Evolutionary conservation across 1,139 yeast genomes (phyloP).

Genomic region (Hemisphaericaspora xylanilytica): DNA sequence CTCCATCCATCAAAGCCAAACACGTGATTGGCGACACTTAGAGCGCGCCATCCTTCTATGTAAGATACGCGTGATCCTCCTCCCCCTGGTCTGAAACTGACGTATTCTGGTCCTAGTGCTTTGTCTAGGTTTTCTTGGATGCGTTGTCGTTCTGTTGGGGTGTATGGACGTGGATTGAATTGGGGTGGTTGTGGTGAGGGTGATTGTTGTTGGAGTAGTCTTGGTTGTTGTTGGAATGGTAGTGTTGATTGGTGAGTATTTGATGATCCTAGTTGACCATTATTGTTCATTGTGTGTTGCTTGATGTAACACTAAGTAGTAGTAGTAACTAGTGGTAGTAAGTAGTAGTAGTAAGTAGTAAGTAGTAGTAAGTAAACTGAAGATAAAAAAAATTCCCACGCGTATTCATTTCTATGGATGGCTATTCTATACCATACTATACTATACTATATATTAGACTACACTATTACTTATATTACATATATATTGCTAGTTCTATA

Average conservation of each 20-base stretch:
- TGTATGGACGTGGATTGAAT: constrained; percentile 32
- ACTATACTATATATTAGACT: no score
- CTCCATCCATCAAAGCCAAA: constrained; percentile 85
- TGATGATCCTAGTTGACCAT: background rate
- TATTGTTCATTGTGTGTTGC: background rate
- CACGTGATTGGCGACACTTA: constrained; percentile 73
- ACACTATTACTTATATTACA: no score
- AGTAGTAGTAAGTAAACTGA: no score
- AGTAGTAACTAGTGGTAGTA: no score
- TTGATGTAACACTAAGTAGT: no score
- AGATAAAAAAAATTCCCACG: no score
- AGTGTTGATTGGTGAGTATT: background rate
- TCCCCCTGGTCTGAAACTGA: constrained; percentile 77
- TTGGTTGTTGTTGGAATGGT: constrained; percentile 6
- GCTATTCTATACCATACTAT: no score
- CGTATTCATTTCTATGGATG: no score
- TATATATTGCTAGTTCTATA: no score
- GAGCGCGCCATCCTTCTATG: constrained; percentile 79
- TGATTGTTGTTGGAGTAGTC: constrained; percentile 4
- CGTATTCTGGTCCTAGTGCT: constrained; percentile 86
- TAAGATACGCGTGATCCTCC: constrained; percentile 68
- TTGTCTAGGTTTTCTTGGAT: constrained; percentile 51
- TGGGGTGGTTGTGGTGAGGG: constrained; percentile 10
- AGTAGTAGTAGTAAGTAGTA: no score
- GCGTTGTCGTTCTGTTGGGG: constrained; percentile 36